phyloP scores from a whole-genome alignment of 2,329 filamentous ascomycete species.

The Drechslerella coelobrocha region DNA sequence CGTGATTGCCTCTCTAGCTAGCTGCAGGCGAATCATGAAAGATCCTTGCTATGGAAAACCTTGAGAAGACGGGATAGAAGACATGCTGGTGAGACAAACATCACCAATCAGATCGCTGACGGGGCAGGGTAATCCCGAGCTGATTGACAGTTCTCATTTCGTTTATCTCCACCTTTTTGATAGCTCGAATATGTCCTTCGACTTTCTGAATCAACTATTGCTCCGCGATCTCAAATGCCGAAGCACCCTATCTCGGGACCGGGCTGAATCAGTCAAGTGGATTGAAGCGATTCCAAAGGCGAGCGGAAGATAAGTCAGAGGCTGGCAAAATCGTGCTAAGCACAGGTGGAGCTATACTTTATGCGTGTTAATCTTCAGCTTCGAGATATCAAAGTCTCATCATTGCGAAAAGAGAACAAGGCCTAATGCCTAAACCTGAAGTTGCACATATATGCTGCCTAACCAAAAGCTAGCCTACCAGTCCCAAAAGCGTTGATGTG shows the following conservation, averaged over 20 bases:
- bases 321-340: too few relatives aligned
- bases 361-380: conserved; percentile 8
- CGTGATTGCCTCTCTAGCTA: neutral
- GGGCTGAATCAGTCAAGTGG: conserved; percentile 2
- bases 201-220: too few relatives aligned
- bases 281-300: conserved; percentile 23
- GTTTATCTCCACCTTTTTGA: conserved; percentile 33
- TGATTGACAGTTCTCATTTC: conserved; percentile 50
- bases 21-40: conserved; percentile 27
- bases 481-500: conserved; percentile 8
- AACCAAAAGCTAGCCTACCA: conserved; percentile 15
- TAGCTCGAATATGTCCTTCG: conserved; percentile 17
- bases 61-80: conserved; percentile 3
- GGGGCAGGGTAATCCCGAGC: conserved; percentile 9
- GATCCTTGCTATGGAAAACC: conserved; percentile 3
- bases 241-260: conserved; percentile 14
- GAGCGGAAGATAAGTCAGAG: conserved; percentile 7
- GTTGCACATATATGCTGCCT: neutral
- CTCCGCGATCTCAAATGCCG: too few relatives aligned
- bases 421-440: neutral
- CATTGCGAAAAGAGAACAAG: neutral
- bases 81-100: conserved; percentile 6
- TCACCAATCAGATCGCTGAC: neutral
- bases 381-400: neutral
- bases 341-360: conserved; percentile 10